Evolutionary conservation across 495 filamentous ascomycete species (phyloP), one percentile per base, ranked within the genome.

Genomic region (Thermochaetoides thermophila): DNA sequence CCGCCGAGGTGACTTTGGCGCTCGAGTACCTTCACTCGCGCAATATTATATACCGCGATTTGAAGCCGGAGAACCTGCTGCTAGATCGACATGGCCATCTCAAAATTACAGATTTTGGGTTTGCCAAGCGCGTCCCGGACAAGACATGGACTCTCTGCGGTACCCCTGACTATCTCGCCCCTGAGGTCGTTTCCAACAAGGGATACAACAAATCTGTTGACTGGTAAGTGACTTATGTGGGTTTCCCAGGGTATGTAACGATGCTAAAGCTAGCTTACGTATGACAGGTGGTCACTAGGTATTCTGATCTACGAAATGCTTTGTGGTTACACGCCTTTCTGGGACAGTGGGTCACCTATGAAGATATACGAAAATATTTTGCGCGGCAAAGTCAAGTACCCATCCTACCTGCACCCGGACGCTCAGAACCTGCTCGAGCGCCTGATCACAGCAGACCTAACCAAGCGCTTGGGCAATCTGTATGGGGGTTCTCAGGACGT

Each of bases 241-340:
- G 3, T 3, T 19, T 20, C n/a, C n/a, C n/a, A n/a, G n/a, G n/a
- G n/a, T n/a, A n/a, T n/a, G n/a, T n/a, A n/a, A n/a, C n/a, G n/a
- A n/a, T n/a, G n/a, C n/a, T n/a, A n/a, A n/a, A n/a, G n/a, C n/a
- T n/a, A n/a, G n/a, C n/a, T n/a, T n/a, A n/a, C n/a, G n/a, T n/a
- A n/a, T n/a, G n/a, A 13, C 42, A 95, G 87, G 87, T 97, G 89
- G 89, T 95, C 87, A 26, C 63, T 97, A 27, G 89, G 89, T 25
- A 96, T 97, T 57, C 64, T 97, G 32, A 96, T 97, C 50, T 97
- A 95, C 49, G 89, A 97, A 63, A 97, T 97, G 89, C 76, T 97
- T 13, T 95, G 87, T 52, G 89, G 89, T 10, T 96, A 94, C 55
- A 96, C 89, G 10, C 89, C 89, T 3, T 97, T 97, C 61, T 97